A percentile compares a stretch with the other conserved stretches of the same genome.
Evolutionary conservation across 225 moss, liverwort and hornwort species (phyloP).

Genomic region (Physcomitrellopsis africana): DNA sequence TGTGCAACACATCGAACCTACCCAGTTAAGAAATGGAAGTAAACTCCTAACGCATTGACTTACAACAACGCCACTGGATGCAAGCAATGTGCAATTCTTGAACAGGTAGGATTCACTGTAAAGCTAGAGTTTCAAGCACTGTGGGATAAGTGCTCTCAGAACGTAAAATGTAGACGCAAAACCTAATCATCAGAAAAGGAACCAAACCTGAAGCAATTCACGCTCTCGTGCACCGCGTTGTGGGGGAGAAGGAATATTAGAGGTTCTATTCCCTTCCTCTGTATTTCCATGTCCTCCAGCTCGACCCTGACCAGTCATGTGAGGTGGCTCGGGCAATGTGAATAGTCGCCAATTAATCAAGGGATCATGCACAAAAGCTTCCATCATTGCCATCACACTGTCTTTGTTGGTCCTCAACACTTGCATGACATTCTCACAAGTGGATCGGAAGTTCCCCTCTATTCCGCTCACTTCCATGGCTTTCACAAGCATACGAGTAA

Average conservation of each 20-base stretch:
- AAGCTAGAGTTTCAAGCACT: neutral
- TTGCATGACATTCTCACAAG: slow-evolving; percentile 98
- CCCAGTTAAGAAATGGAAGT: neutral
- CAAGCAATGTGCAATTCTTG: neutral
- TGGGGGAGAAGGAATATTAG: slow-evolving; percentile 82
- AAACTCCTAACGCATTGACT: neutral
- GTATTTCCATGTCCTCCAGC: slow-evolving; percentile 61
- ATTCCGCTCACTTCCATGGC: slow-evolving; percentile 99
- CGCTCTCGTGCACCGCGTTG: slow-evolving; percentile 81
- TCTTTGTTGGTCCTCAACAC: slow-evolving; percentile 96
- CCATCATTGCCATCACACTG: slow-evolving; percentile 99
- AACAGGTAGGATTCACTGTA: neutral
- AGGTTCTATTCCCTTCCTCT: slow-evolving; percentile 61
- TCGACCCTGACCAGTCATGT: slow-evolving; percentile 58
- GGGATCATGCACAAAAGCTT: slow-evolving; percentile 99
- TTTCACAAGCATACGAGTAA: slow-evolving; percentile 99
- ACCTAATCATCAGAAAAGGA: neutral
- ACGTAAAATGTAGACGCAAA: slow-evolving; percentile 12
- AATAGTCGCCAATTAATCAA: slow-evolving; percentile 98
- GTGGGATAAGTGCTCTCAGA: neutral
- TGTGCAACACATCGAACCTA: neutral
- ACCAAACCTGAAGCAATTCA: slow-evolving; percentile 82
- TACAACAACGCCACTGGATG: neutral
- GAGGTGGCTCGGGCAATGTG: slow-evolving; percentile 80
- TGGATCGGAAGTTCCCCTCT: slow-evolving; percentile 96